These are phyloP conservation scores for Nakazawaea holstii DNA, from an alignment of 805 yeast species.

Conservation along the genomic window DNA sequence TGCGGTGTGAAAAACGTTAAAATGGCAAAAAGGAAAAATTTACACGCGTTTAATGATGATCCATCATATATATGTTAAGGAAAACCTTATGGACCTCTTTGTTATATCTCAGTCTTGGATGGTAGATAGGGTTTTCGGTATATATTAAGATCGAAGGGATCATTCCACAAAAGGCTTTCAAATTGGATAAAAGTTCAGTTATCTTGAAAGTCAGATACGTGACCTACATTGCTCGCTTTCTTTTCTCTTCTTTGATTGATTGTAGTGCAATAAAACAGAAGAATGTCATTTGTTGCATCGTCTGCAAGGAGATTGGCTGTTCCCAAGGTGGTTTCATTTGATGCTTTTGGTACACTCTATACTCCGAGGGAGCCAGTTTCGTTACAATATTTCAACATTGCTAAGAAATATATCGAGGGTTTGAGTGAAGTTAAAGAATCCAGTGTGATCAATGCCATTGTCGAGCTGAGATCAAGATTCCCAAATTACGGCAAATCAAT, in stretches of 20 bases:
- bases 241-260: no score
- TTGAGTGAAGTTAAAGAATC: conserved; percentile 19
- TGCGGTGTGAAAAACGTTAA: background rate
- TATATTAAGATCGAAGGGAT: background rate
- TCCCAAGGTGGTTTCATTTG: conserved; percentile 54
- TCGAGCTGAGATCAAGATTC: conserved; percentile 28
- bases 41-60: background rate
- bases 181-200: background rate
- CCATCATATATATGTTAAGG: background rate
- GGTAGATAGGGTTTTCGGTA: background rate
- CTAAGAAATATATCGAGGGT: conserved; percentile 36
- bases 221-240: background rate
- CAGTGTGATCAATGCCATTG: conserved; percentile 29
- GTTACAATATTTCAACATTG: conserved; percentile 47
- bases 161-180: background rate
- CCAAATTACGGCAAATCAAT: conserved; percentile 61
- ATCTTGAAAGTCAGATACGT: conserved; percentile 7
- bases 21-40: background rate
- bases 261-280: no score
- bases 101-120: background rate
- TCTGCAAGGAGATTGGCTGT: conserved; percentile 1
- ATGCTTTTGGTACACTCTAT: conserved; percentile 65
- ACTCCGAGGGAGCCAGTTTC: conserved; percentile 49
- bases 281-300: background rate
- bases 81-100: background rate